Conservation (phyloP, 2,329 filamentous ascomycete species). For the Fusarium tupiense region DNA sequence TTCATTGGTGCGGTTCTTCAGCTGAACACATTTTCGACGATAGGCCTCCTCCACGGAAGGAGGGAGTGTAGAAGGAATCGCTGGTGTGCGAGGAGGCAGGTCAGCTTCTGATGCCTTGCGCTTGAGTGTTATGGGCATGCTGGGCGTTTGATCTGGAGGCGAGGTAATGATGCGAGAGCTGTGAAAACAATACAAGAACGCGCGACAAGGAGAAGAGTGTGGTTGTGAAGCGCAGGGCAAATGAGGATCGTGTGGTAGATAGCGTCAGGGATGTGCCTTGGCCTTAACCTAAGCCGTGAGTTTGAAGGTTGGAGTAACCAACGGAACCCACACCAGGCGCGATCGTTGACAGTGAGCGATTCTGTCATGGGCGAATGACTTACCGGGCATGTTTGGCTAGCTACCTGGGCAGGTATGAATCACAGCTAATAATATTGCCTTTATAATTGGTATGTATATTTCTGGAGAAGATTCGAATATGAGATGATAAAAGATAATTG, state of each 20-base stretch:
- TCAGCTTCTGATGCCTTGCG: conserved; percentile 51
- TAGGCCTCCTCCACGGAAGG: conserved; percentile 96
- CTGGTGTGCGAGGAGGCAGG: conserved; percentile 47
- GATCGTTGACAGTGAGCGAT: not conserved
- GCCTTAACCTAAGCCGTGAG: conserved; percentile 18
- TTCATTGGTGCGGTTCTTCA: conserved; percentile 90
- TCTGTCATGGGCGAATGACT: conserved; percentile 9
- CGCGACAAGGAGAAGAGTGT: conserved; percentile 7
- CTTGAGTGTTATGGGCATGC: conserved; percentile 49
- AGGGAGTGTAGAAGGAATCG: conserved; percentile 71
- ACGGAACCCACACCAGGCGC: conserved; percentile 30
- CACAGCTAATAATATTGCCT: not conserved
- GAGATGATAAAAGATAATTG: not conserved
- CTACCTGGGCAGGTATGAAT: not conserved
- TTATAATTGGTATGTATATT: not conserved
- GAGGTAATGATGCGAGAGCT: conserved; percentile 10
- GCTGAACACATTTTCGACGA: conserved; percentile 93
- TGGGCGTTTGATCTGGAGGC: conserved; percentile 10
- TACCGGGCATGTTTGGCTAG: conserved; percentile 32
- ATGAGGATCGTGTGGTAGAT: conserved; percentile 7
- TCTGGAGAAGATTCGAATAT: not conserved
- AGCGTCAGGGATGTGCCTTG: conserved; percentile 30
- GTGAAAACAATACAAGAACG: not conserved
- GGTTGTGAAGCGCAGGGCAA: not conserved
- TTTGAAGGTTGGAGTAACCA: conserved; percentile 28